Evolutionary conservation across 306 rosid species (phyloP).

Genomic region (Benincasa hispida): DNA sequence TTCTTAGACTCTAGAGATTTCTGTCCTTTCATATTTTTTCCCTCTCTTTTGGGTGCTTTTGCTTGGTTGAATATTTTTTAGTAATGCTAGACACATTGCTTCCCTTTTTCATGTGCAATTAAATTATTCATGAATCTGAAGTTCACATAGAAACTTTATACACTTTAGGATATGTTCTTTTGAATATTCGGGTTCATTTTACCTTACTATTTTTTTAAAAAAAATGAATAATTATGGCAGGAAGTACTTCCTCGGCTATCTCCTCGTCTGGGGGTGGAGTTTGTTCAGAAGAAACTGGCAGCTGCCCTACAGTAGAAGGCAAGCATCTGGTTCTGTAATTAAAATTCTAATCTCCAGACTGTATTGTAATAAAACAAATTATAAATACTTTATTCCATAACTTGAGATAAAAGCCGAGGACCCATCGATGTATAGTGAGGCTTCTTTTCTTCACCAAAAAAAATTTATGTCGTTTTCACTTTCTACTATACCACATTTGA

Average conservation of each 20-base stretch:
- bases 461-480: background rate
- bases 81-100: background rate
- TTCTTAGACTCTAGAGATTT: background rate
- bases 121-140: background rate
- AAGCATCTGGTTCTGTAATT: background rate
- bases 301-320: slow-evolving; percentile 45
- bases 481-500: slow-evolving; percentile 7
- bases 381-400: background rate
- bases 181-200: background rate
- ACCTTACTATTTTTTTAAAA: slow-evolving; percentile 8
- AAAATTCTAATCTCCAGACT: slow-evolving; percentile 3
- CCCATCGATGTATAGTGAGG: background rate
- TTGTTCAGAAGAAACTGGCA: slow-evolving; percentile 67
- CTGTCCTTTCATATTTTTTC: background rate
- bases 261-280: slow-evolving; percentile 87
- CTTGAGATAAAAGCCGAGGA: slow-evolving; percentile 2
- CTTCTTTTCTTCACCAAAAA: background rate
- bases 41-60: background rate
- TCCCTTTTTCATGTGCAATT: background rate
- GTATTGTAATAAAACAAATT: background rate
- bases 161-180: background rate
- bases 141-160: background rate
- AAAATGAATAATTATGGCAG: slow-evolving; percentile 27
- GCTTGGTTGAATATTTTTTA: background rate
- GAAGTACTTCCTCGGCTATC: slow-evolving; percentile 62